phyloP scores from a whole-genome alignment of 805 yeast genomes.

The Teunomyces lycoperdinae region DNA sequence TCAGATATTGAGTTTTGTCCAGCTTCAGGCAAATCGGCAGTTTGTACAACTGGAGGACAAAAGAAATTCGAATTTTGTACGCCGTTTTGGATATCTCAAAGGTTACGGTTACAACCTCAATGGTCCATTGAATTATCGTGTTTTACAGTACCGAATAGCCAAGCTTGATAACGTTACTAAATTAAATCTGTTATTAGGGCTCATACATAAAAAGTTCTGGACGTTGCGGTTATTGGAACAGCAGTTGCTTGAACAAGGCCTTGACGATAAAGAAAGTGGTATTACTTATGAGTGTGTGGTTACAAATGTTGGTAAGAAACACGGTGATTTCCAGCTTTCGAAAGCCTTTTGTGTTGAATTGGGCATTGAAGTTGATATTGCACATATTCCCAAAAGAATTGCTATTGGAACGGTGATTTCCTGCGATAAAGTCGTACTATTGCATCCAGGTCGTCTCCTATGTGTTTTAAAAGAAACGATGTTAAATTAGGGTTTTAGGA shows the following conservation, averaged over 20 bases:
- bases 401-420: slow-evolving; percentile 44
- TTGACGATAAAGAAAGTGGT: slow-evolving; percentile 1
- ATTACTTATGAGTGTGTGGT: slow-evolving; percentile 39
- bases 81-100: slow-evolving; percentile 24
- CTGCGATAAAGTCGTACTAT: slow-evolving; percentile 43
- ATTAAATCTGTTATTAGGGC: slow-evolving; percentile 14
- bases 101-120: slow-evolving; percentile 33
- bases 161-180: slow-evolving; percentile 14
- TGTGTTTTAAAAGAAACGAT: slow-evolving; percentile 29
- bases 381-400: slow-evolving; percentile 16
- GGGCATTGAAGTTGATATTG: slow-evolving; percentile 46
- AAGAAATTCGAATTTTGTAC: slow-evolving; percentile 9
- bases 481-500: slow-evolving; percentile 1
- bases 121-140: slow-evolving; percentile 24
- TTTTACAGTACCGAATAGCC: slow-evolving; percentile 14
- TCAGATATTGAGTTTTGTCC: slow-evolving; percentile 34
- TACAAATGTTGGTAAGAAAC: slow-evolving; percentile 26
- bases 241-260: slow-evolving; percentile 4
- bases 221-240: slow-evolving; percentile 21
- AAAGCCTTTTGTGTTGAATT: slow-evolving; percentile 48
- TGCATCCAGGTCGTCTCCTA: slow-evolving; percentile 28
- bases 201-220: slow-evolving; percentile 20
- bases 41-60: slow-evolving; percentile 5
- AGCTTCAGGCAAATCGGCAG: slow-evolving; percentile 11
- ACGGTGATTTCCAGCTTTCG: slow-evolving; percentile 23